Percentiles rank a stretch among this genome's conserved stretches.
Conservation (phyloP, 1,284 basidiomycete species). For the Boletus coffeatus region DNA sequence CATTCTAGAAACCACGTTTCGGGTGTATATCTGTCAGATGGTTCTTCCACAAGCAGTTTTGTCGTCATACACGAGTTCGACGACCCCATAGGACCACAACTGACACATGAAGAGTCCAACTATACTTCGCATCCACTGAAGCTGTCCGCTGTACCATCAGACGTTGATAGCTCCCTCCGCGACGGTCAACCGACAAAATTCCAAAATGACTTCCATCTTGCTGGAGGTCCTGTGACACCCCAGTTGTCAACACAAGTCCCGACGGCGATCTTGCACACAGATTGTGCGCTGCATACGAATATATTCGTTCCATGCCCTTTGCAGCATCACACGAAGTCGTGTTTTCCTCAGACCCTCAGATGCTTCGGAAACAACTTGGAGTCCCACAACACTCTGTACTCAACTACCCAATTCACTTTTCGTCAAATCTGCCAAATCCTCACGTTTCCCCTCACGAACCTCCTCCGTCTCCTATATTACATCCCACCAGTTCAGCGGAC, state of each 20-base stretch:
- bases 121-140: background rate
- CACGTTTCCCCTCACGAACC: constrained; percentile 6
- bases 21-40: constrained; percentile 20
- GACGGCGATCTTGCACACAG: constrained; percentile 22
- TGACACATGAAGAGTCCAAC: background rate
- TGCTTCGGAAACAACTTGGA: constrained; percentile 27
- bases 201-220: background rate
- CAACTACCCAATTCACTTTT: constrained; percentile 18
- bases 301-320: constrained; percentile 22
- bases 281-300: constrained; percentile 20
- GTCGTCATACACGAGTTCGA: constrained; percentile 27
- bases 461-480: background rate
- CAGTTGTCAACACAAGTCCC: background rate
- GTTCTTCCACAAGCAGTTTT: constrained; percentile 16
- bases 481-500: background rate
- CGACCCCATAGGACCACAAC: constrained; percentile 1
- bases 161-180: background rate
- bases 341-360: constrained; percentile 25
- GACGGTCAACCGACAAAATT: constrained; percentile 1
- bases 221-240: background rate
- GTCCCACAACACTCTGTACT: constrained; percentile 29
- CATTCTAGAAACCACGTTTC: constrained; percentile 13
- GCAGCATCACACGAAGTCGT: constrained; percentile 5
- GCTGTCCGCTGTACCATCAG: background rate
- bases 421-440: constrained; percentile 25